Evolutionary conservation across 2,329 filamentous ascomycete species (phyloP).

Genomic region (Verticillium nonalfalfae): DNA sequence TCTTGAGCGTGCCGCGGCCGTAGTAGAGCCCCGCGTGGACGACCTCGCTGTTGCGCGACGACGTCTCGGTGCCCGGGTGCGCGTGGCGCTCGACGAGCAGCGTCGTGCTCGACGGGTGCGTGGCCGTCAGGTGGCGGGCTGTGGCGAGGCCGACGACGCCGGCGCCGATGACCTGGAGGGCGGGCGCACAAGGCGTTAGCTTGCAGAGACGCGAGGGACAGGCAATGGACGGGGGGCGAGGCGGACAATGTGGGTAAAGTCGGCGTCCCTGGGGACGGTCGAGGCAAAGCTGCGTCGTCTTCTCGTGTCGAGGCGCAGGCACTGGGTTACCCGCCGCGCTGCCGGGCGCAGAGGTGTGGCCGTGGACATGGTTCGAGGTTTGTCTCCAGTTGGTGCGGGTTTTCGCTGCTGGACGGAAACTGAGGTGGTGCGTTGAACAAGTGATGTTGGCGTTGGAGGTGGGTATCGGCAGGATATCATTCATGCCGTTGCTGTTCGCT

Average conservation of each 20-base stretch:
- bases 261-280: slow-evolving; percentile 22
- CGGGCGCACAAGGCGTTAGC: no score
- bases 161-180: slow-evolving; percentile 45
- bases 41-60: slow-evolving; percentile 87
- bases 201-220: not conserved
- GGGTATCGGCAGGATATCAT: no score
- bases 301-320: not conserved
- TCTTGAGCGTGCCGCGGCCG: slow-evolving; percentile 69
- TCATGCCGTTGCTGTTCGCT: no score
- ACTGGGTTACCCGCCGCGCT: not conserved
- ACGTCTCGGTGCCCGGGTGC: slow-evolving; percentile 76
- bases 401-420: no score
- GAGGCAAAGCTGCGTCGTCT: slow-evolving; percentile 23
- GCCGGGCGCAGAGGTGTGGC: not conserved
- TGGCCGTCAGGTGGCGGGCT: slow-evolving; percentile 61
- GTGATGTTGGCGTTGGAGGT: no score
- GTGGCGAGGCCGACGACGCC: slow-evolving; percentile 74
- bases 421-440: no score
- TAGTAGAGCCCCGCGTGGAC: slow-evolving; percentile 97
- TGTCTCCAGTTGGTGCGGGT: no score
- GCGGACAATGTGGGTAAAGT: slow-evolving; percentile 41
- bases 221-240: not conserved
- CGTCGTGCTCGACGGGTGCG: slow-evolving; percentile 55
- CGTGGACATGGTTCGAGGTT: not conserved
- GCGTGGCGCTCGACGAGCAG: slow-evolving; percentile 77